Evolutionary conservation across 2,329 filamentous ascomycete species (phyloP), one percentile per base, ranked within the genome.

Genomic region (Ilyonectria mors-panacis): DNA sequence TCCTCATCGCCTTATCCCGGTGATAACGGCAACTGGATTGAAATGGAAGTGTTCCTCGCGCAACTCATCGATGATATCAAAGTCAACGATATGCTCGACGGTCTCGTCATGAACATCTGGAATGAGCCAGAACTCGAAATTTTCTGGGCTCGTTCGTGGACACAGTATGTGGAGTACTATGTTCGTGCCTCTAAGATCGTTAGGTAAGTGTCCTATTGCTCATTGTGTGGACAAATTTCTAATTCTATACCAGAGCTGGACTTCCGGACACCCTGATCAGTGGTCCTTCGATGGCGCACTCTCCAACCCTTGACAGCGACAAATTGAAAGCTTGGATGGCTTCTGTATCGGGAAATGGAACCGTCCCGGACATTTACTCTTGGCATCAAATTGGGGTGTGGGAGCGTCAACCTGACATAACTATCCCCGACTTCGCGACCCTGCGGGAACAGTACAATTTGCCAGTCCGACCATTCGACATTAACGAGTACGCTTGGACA

Each of bases 371-470:
- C 17, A 19, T 47, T 9, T 58, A 58, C 17, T 58, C 55, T 10
- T 58, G 55, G 55, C 55, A 58, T 9, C 55, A 58, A 35, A 58
- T 58, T 35, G 55, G 55, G 6, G 30, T 28, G 6, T 58, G 55
- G 55, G 55, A 58, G n/a, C 55, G 55, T 6, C 13, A 58, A 23
- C 55, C 42, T 9, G 55, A 58, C n/a, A 23, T 13, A 8, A 58
- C 55, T 0, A 58, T 58, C 15, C 42, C 44, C 4, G 55, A 21
- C 2, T 58, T 58, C 13, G 21, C 48, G 2, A 48, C 9, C 7
- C 15, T 59, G 7, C 28, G 56, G 12, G 19, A 7, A 8, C 2
- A 6, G 3, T 48, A 59, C n/a, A 21, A 35, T 9, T 9, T 59
- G 6, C 56, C 56, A 48, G 42, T 48, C 4, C 44, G 44, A 6